phyloP scores from a whole-genome alignment of 192 early-diverging fungal genomes.

The Backusella parvicylindrica region DNA sequence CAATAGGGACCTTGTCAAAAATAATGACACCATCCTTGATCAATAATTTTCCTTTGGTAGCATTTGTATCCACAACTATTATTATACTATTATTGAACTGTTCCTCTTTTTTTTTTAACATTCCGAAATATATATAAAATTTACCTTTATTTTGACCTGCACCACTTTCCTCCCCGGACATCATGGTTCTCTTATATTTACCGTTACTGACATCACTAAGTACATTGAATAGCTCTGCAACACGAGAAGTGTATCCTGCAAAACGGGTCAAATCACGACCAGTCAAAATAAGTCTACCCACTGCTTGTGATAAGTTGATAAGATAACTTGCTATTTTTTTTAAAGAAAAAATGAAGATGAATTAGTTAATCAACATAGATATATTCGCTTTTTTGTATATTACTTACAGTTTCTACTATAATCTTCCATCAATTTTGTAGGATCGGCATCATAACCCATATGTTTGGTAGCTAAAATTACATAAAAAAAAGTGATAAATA shows the following conservation, averaged over 20 bases:
- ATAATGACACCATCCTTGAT: slow-evolving; percentile 52
- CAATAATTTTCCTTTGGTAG: slow-evolving; percentile 49
- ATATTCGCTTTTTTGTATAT: neutral
- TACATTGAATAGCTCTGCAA: slow-evolving; percentile 57
- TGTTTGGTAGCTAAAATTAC: slow-evolving; percentile 45
- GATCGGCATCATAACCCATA: slow-evolving; percentile 51
- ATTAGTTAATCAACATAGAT: neutral
- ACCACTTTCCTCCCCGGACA: slow-evolving; percentile 36
- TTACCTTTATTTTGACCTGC: slow-evolving; percentile 34
- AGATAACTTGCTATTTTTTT: slow-evolving; percentile 49
- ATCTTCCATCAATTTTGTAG: slow-evolving; percentile 59
- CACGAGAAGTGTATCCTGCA: slow-evolving; percentile 61
- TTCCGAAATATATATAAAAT: neutral
- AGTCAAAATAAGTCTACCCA: slow-evolving; percentile 57
- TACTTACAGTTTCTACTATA: slow-evolving; percentile 58
- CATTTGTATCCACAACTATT: slow-evolving; percentile 40
- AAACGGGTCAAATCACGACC: slow-evolving; percentile 64
- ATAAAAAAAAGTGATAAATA: neutral
- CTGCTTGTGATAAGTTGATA: slow-evolving; percentile 61
- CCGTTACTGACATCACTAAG: slow-evolving; percentile 53
- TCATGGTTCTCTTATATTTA: slow-evolving; percentile 51
- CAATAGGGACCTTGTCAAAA: slow-evolving; percentile 75
- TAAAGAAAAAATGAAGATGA: neutral
- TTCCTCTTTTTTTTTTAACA: neutral
- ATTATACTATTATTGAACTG: slow-evolving; percentile 1